These are phyloP conservation scores for Calonectria fujianensis DNA, from an alignment of 2,329 filamentous ascomycete genomes.

Conservation along the genomic window DNA sequence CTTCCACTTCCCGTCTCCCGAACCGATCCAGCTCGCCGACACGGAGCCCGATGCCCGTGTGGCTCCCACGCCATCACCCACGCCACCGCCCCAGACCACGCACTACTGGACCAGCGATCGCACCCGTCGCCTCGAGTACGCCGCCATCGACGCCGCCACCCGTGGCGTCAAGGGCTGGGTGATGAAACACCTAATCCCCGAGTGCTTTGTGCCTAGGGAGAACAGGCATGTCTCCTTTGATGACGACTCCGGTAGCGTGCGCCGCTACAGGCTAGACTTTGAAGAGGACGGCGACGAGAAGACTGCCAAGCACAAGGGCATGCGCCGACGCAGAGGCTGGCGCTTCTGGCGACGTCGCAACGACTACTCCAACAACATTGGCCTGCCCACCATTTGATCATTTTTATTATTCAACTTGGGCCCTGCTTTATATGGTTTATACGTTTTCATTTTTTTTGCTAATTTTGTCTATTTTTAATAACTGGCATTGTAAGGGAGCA, in stretches of 20 bases:
- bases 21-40: conserved; percentile 59
- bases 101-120: conserved; percentile 81
- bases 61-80: conserved; percentile 54
- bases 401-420: conserved; percentile 8
- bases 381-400: conserved; percentile 32
- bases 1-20: conserved; percentile 70
- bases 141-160: conserved; percentile 78
- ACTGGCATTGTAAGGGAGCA: conserved; percentile 51
- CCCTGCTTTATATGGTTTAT: conserved; percentile 26
- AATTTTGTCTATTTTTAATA: conserved; percentile 38
- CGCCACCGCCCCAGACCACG: conserved; percentile 74
- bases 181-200: conserved; percentile 74
- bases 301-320: conserved; percentile 17
- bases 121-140: conserved; percentile 78
- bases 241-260: conserved; percentile 78
- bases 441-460: conserved; percentile 35
- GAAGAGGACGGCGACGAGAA: conserved; percentile 65
- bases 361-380: conserved; percentile 39
- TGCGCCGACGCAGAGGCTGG: conserved; percentile 54
- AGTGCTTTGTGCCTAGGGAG: conserved; percentile 74
- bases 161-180: conserved; percentile 77
- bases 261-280: conserved; percentile 76
- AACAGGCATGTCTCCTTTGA: conserved; percentile 73
- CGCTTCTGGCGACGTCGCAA: conserved; percentile 56
- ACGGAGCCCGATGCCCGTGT: conserved; percentile 44